Evolutionary conservation across 768 basidiomycete genomes (phyloP), one percentile per base, ranked within the genome.

Genomic region (Gymnopilus dilepis): DNA sequence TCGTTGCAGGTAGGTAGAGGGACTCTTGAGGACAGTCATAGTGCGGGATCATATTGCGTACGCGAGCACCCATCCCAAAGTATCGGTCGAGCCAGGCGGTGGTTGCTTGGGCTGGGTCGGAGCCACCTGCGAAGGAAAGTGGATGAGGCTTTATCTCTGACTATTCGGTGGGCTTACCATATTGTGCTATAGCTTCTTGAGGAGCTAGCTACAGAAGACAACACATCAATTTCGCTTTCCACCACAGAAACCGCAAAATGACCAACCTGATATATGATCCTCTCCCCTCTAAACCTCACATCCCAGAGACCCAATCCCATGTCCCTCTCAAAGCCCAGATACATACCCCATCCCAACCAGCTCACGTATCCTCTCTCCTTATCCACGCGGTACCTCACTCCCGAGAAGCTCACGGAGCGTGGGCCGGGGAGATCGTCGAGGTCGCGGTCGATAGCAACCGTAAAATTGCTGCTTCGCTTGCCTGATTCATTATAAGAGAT

Each of bases 1-100:
- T 84, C 6, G 84, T 85, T 0, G 85, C 85, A 2, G 85, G 83
- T n/a, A 90, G 74, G 69, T 79, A 86, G 11, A 84, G 76, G 0
- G 87, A 81, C 51, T 88, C 86, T 61, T 81, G 73, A 4, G 88
- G 88, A 64, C 88, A 89, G 68, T 90, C 88, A 68, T 89, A 89
- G 42, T 84, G 82, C 0, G 82, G 80, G n/a, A 90, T 79, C 76
- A 89, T 76, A 38, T 86, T 81, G n/a, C 84, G 80, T n/a, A 84
- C 81, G 4, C 77, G 50, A 13, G 69, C 67, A 0, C 87, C 87
- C 85, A 88, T 87, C 34, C 87, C 88, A 64, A 88, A 88, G 68
- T 78, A 82, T 6, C 86, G 75, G 62, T 89, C 87, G 11, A 88
- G 78, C 82, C 84, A 89, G 1, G 85, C 85, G 4, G 87, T 85